These are phyloP conservation scores for Pseudogymnoascus sp. DNA, from an alignment of 2,329 filamentous ascomycete species.

Conservation along the genomic window DNA sequence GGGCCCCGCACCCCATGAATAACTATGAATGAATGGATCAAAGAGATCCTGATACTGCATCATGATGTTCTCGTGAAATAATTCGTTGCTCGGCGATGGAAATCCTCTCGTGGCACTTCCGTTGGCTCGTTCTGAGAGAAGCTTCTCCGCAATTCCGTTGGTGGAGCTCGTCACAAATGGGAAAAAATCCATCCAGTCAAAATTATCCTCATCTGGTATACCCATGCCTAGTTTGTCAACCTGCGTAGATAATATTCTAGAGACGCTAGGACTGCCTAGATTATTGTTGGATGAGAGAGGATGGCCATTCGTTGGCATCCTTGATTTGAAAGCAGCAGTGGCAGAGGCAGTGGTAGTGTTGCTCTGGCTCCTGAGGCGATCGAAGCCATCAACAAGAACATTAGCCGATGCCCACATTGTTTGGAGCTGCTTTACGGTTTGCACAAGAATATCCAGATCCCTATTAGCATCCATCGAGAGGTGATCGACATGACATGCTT, in stretches of 20 bases:
- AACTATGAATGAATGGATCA: conserved; percentile 16
- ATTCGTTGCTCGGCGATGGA: conserved; percentile 18
- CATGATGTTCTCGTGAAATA: conserved; percentile 23
- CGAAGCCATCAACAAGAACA: conserved; percentile 30
- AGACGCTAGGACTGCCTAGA: not conserved
- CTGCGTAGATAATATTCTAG: conserved; percentile 10
- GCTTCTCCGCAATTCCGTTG: conserved; percentile 24
- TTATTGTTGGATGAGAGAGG: not conserved
- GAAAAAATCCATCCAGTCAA: conserved; percentile 31
- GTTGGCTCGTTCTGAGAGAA: conserved; percentile 21
- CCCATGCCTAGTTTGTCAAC: conserved; percentile 15
- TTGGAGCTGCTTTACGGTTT: conserved; percentile 29
- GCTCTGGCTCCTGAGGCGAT: conserved; percentile 21
- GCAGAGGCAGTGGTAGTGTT: conserved; percentile 9
- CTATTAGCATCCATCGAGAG: conserved; percentile 29
- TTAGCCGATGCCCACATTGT: conserved; percentile 33
- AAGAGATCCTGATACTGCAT: conserved; percentile 23
- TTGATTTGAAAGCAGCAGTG: not conserved
- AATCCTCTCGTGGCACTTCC: conserved; percentile 18
- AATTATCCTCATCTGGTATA: conserved; percentile 16
- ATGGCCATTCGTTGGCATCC: not conserved
- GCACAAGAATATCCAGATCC: conserved; percentile 28
- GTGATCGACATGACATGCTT: conserved; percentile 30
- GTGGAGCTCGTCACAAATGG: conserved; percentile 30
- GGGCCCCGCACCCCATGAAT: not conserved